These are phyloP conservation scores for Stephania japonica DNA, from an alignment of 164 flowering plant species.

Conservation along the genomic window DNA sequence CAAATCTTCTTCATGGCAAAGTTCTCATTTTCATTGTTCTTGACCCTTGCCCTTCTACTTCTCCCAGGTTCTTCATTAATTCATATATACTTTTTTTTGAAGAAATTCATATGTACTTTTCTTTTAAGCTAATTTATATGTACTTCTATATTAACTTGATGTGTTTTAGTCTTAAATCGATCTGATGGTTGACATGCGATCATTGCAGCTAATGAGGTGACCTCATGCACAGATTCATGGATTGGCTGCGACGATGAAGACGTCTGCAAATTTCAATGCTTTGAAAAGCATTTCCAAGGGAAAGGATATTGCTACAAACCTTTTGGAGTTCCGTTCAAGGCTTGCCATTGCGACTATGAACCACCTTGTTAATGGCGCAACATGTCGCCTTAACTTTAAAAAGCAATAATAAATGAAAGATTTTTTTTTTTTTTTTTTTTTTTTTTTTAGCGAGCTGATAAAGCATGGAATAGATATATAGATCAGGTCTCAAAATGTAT, in stretches of 20 bases:
- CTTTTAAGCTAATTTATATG: neutral
- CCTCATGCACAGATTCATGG: neutral
- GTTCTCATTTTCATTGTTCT: neutral
- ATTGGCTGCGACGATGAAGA: neutral
- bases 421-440: too few species aligned
- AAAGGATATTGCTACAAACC: constrained; percentile 2
- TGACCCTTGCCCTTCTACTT: neutral
- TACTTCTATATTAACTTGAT: neutral
- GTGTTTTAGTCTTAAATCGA: neutral
- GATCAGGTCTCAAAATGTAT: too few species aligned
- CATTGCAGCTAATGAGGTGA: neutral
- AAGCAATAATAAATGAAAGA: too few species aligned
- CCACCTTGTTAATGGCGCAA: too few species aligned
- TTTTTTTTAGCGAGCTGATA: too few species aligned
- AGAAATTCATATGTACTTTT: neutral
- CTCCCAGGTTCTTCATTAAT: neutral
- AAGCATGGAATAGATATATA: too few species aligned
- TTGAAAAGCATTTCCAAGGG: neutral
- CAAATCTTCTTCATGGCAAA: too few species aligned
- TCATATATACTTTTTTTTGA: neutral
- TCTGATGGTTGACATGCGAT: neutral
- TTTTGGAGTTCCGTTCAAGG: neutral
- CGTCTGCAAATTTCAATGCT: neutral
- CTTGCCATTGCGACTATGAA: neutral
- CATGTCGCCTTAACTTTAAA: too few species aligned